Conservation (phyloP, 108 stramenopile genomes). For the Craspedostauros australis region DNA sequence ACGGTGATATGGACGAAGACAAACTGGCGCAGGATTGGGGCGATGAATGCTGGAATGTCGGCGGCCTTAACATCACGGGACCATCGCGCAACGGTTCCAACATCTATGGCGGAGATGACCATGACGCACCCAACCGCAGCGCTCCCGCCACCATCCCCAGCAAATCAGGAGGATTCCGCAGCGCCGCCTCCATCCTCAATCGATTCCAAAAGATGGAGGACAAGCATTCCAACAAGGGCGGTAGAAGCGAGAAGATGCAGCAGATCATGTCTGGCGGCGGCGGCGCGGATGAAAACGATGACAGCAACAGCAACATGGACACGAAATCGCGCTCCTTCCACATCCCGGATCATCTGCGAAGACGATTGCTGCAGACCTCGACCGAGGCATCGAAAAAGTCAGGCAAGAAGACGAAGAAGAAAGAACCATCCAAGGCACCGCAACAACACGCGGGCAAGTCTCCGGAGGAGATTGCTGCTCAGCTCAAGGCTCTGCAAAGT, state of each 20-base stretch:
- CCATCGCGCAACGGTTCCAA: neutral
- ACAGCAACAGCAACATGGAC: conserved; percentile 20
- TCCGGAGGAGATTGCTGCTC: no score
- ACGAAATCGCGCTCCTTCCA: conserved; percentile 14
- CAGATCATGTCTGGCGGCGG: conserved; percentile 1
- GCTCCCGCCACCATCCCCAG: neutral
- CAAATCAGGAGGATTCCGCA: conserved; percentile 30
- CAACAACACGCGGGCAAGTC: no score
- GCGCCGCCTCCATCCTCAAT: conserved; percentile 40
- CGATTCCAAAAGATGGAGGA: conserved; percentile 35
- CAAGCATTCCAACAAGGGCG: neutral
- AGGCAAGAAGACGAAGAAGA: neutral
- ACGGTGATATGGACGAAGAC: conserved; percentile 22
- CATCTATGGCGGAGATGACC: neutral
- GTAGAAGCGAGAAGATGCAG: conserved; percentile 2
- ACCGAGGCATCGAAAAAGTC: conserved; percentile 26
- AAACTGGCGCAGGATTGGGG: conserved; percentile 25
- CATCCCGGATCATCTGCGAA: conserved; percentile 53
- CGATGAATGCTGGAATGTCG: conserved; percentile 18
- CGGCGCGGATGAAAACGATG: conserved; percentile 26
- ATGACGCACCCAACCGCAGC: neutral
- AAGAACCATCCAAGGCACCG: conserved; percentile 5
- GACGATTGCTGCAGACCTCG: conserved; percentile 28
- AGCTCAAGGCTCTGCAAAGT: no score
- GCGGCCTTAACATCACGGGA: conserved; percentile 19